Evolutionary conservation across 768 basidiomycete genomes (phyloP), one percentile per base, ranked within the genome.

Genomic region (Antrodiella citrinella): DNA sequence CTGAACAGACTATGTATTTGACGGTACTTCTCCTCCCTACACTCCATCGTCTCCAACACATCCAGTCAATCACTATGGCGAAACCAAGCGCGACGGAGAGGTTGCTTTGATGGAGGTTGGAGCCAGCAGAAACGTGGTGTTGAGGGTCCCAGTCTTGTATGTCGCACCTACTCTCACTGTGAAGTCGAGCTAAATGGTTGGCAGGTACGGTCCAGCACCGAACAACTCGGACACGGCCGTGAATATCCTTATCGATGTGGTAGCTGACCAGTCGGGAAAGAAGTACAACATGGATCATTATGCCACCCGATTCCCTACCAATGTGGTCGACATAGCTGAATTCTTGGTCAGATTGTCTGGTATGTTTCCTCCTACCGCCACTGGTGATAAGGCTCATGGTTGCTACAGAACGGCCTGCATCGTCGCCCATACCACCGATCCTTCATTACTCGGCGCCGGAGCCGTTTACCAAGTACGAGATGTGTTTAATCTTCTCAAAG

Each of bases 231-330:
- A 98, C 60, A 82, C 83, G 3, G 94, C 95, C 0, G 76, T 98
- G 54, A 98, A 97, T 62, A 73, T 91, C 48, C 75, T 99, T 4
- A 65, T 93, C 23, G 92, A 96, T 63, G 73, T 95, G 26, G 89
- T 96, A 0, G 72, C 80, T 53, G 90, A 94, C 61, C 88, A 87
- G 57, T 86, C 85, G 4, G 89, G 88, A 2, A 93, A 93, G 68
- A 71, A 69, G 26, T 93, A 93, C 72, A 91, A 83, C 65, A 97
- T 97, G 95, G 95, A 99, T 63, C 85, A 95, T 64, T 95, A 83
- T 62, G 92, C 91, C 21, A 89, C 85, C 15, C 78, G 95, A 23
- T 95, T 86, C 68, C 95, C 95, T 0, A 98, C 95, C 21, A 92
- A 92, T 59, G 83, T 91, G 10, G 59, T 83, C 25, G 94, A 97